Evolutionary conservation across 2,329 filamentous ascomycete species (phyloP), one percentile per base, ranked within the genome.

Genomic region (Fusarium ambrosium): DNA sequence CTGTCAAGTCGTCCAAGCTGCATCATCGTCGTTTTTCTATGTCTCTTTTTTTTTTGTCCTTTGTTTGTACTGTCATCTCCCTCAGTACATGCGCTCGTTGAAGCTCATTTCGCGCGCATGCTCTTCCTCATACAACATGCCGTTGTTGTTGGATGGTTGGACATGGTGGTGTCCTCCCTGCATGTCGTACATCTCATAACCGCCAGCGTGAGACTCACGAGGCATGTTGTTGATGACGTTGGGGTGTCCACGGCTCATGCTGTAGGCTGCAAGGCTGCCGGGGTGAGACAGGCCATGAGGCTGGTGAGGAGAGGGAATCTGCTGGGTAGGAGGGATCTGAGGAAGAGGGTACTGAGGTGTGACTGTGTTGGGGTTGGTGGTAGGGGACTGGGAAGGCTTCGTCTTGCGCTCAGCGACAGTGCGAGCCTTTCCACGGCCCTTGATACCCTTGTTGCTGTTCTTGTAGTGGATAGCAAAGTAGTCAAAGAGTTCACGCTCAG

Each of bases 371-470:
- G 66, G 55, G 37, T 67, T 69, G 66, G 68, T 51, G 14, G 71
- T 77, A 43, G 77, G 79, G 13, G 80, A 79, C 41, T 77, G 69
- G 22, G 74, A 65, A 41, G 74, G 74, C 76, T 81, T 83, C 24
- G 71, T 71, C 68, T 82, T 82, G 29, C 79, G 75, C 22, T 78
- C 79, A 10, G 80, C 79, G 64, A 95, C 92, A 68, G 91, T 91
- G 66, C 94, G 89, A 77, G 95, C 94, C 81, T 96, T 97, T 51
- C 97, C 97, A 55, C 97, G 92, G 13, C 97, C 97, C 84, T 98
- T 98, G 87, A 98, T 98, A 2, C 97, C 97, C 83, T 98, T 98
- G 89, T 98, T 98, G 85, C 93, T 95, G 85, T 98, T 97, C 87
- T 97, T 98, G 88, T 98, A 98, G n/a, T 98, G 87, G 1, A 89